These are phyloP conservation scores for Cercospora sesami DNA, from an alignment of 2,329 filamentous ascomycete species.

Conservation along the genomic window DNA sequence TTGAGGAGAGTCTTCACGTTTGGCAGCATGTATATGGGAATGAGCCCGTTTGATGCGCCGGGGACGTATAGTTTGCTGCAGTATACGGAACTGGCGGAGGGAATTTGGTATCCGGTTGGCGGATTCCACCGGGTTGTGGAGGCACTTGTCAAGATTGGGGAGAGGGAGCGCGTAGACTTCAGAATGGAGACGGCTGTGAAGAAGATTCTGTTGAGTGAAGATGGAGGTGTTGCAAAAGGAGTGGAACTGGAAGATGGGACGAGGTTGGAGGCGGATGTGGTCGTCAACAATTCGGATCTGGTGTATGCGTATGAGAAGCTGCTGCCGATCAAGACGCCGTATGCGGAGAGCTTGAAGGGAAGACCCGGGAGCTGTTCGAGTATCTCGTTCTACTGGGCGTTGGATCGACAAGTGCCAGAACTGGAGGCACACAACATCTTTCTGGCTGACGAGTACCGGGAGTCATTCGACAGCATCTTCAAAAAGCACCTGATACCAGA, in stretches of 20 bases:
- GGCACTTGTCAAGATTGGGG: conserved; percentile 63
- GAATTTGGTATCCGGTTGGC: conserved; percentile 72
- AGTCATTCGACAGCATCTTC: conserved; percentile 76
- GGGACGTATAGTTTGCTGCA: conserved; percentile 72
- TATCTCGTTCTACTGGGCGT: conserved; percentile 75
- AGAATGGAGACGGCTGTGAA: conserved; percentile 60
- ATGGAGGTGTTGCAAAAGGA: conserved; percentile 58
- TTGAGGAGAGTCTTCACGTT: conserved; percentile 72
- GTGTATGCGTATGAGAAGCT: conserved; percentile 74
- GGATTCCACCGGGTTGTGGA: conserved; percentile 66
- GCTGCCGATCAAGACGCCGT: conserved; percentile 51
- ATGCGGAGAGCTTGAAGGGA: conserved; percentile 48
- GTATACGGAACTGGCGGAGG: conserved; percentile 73
- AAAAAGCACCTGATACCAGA: conserved; percentile 65
- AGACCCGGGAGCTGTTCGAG: conserved; percentile 66
- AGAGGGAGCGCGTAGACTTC: conserved; percentile 63
- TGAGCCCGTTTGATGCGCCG: conserved; percentile 74
- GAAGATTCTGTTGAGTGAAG: conserved; percentile 54
- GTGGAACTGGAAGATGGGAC: conserved; percentile 61
- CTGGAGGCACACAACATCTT: conserved; percentile 75
- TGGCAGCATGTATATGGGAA: conserved; percentile 80
- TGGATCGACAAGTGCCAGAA: conserved; percentile 61
- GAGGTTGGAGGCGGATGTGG: conserved; percentile 61
- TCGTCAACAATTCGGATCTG: conserved; percentile 71
- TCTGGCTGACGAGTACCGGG: conserved; percentile 69